A percentile compares a stretch with the other conserved stretches of the same genome.
These are phyloP conservation scores for Lunasporangiospora selenospora DNA, from an alignment of 192 early-diverging fungal species.

Conservation along the genomic window DNA sequence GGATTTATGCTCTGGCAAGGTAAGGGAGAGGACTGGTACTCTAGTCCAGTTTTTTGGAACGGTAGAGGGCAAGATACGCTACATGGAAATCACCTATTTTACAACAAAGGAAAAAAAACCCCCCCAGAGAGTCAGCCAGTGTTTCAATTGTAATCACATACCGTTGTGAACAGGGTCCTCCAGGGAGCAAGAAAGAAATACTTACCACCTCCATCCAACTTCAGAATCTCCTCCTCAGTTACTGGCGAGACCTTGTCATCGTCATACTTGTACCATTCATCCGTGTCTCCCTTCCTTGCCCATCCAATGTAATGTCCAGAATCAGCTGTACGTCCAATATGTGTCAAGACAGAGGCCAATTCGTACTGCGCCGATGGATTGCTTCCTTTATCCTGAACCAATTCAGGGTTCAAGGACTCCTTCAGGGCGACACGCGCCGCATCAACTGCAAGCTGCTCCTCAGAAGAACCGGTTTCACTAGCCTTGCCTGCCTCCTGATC, in stretches of 20 bases:
- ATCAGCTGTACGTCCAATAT: conserved; percentile 92
- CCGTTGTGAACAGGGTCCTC: not conserved
- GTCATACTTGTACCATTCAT: conserved; percentile 90
- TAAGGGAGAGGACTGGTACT: too few species aligned
- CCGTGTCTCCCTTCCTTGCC: conserved; percentile 78
- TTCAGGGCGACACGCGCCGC: conserved; percentile 33
- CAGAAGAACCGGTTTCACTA: conserved; percentile 31
- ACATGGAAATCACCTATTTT: conserved; percentile 72
- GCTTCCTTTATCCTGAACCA: conserved; percentile 81
- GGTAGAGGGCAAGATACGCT: conserved; percentile 91
- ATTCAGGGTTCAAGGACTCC: conserved; percentile 68
- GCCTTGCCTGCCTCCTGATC: conserved; percentile 37
- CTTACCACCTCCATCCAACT: conserved; percentile 90
- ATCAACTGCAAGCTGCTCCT: conserved; percentile 33
- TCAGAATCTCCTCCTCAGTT: conserved; percentile 85
- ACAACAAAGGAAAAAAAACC: not conserved
- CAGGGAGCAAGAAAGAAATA: conserved; percentile 1
- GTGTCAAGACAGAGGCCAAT: conserved; percentile 91
- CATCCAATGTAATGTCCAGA: conserved; percentile 95
- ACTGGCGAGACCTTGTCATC: conserved; percentile 93
- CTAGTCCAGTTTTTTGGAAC: conserved; percentile 69
- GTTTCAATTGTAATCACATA: not conserved
- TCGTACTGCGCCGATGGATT: conserved; percentile 94
- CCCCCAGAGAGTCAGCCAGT: too few species aligned
- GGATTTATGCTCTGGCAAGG: too few species aligned